Percentiles rank a stretch among this genome's conserved stretches.
These are phyloP conservation scores for Hypoxylon subgilvum DNA, from an alignment of 495 filamentous ascomycete species.

Conservation along the genomic window DNA sequence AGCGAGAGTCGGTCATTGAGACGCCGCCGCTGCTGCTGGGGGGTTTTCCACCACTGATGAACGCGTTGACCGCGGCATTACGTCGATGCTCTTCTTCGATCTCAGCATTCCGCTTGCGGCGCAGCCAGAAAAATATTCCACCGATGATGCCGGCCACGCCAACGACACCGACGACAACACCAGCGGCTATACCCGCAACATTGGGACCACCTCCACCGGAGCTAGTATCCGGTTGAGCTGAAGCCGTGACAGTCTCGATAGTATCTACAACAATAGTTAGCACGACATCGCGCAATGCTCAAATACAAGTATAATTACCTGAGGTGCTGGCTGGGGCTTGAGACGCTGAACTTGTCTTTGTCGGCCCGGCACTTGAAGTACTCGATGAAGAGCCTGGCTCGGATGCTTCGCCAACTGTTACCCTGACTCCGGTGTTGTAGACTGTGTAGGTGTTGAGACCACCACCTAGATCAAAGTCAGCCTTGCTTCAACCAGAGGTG, in stretches of 20 bases:
- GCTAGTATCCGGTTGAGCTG: conserved; percentile 57
- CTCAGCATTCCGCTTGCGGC: conserved; percentile 72
- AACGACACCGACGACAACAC: conserved; percentile 85
- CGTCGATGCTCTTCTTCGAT: conserved; percentile 81
- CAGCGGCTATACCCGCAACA: conserved; percentile 79
- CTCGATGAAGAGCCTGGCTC: conserved; percentile 27
- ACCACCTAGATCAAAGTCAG: conserved; percentile 61
- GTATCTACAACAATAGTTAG: conserved; percentile 19
- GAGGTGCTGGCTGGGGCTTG: conserved; percentile 22
- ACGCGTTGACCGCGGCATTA: conserved; percentile 71
- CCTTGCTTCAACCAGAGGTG: not conserved
- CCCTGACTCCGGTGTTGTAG: conserved; percentile 57
- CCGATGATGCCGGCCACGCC: conserved; percentile 68
- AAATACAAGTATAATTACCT: conserved; percentile 11
- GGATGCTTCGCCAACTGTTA: conserved; percentile 36
- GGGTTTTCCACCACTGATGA: conserved; percentile 65
- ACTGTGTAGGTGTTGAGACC: conserved; percentile 53
- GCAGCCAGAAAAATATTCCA: conserved; percentile 76
- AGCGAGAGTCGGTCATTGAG: conserved; percentile 78
- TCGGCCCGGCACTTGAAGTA: conserved; percentile 26
- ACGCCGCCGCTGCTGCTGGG: conserved; percentile 60
- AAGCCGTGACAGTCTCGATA: conserved; percentile 35
- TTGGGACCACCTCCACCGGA: conserved; percentile 38
- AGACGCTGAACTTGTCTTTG: conserved; percentile 15
- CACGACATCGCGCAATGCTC: not conserved